Conservation (phyloP, 2,329 filamentous ascomycete species). For the Xylaria digitata region DNA sequence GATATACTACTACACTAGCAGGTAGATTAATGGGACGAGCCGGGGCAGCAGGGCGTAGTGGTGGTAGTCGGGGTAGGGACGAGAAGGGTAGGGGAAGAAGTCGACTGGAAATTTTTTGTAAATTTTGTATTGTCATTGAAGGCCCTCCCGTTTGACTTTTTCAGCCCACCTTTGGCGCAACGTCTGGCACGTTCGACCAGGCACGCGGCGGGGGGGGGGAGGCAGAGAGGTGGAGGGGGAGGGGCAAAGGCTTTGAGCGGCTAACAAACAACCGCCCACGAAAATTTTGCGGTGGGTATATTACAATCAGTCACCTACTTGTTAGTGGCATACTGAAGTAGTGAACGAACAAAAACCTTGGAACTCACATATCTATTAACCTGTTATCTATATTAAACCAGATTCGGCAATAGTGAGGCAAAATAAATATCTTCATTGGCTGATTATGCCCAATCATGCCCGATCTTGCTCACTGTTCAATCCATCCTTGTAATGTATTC, state of each 20-base stretch:
- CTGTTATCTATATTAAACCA: slow-evolving; percentile 15
- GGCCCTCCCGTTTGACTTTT: slow-evolving; percentile 19
- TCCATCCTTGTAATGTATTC: too few relatives aligned
- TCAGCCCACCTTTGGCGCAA: too few relatives aligned
- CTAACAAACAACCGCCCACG: slow-evolving; percentile 16
- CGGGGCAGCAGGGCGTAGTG: not conserved
- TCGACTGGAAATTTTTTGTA: slow-evolving; percentile 15
- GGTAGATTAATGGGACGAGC: not conserved
- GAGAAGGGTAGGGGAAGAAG: slow-evolving; percentile 10
- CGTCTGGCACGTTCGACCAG: too few relatives aligned
- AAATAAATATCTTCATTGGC: slow-evolving; percentile 30
- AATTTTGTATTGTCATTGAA: slow-evolving; percentile 29
- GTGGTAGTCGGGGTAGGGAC: not conserved
- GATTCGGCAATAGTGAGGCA: slow-evolving; percentile 18
- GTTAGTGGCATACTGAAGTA: too few relatives aligned
- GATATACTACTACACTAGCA: slow-evolving; percentile 4
- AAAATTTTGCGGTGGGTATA: slow-evolving; percentile 43
- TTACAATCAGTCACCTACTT: not conserved
- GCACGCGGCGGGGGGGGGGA: too few relatives aligned
- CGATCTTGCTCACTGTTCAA: slow-evolving; percentile 1
- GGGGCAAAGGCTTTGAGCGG: not conserved
- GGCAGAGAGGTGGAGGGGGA: not conserved
- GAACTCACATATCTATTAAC: too few relatives aligned
- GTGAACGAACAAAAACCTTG: too few relatives aligned
- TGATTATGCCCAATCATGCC: slow-evolving; percentile 17